Conservation (phyloP, 2,329 filamentous ascomycete species). For the Calonectria fujianensis region DNA sequence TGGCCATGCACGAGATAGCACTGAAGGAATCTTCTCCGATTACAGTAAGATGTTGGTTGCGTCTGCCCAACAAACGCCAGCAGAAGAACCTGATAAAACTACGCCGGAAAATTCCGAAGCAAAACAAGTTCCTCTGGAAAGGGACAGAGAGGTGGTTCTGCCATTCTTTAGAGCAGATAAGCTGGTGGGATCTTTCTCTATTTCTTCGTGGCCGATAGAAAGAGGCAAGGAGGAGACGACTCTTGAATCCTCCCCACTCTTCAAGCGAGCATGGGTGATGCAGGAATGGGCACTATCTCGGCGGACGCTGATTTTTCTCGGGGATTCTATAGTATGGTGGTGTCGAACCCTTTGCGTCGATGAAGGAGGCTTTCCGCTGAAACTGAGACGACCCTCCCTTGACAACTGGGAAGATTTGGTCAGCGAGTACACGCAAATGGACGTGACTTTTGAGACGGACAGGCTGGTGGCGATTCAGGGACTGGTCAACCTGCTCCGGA, state of each 20-base stretch:
- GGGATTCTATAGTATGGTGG: not conserved
- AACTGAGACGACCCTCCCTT: not conserved
- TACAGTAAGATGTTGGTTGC: not conserved
- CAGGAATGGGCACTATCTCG: conserved; percentile 5
- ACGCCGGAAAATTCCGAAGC: not conserved
- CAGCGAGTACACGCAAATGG: not conserved
- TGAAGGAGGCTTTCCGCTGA: not conserved
- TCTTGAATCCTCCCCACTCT: not conserved
- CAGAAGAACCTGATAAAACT: not conserved
- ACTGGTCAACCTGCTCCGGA: not conserved
- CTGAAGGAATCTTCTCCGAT: not conserved
- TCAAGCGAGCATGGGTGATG: conserved; percentile 17
- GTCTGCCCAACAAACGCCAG: not conserved
- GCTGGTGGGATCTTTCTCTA: not conserved
- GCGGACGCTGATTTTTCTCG: not conserved
- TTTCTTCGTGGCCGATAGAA: not conserved
- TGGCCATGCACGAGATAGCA: not conserved
- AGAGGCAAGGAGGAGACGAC: not conserved
- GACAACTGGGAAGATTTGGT: not conserved
- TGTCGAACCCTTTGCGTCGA: not conserved
- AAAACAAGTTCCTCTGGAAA: no score
- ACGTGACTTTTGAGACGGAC: conserved; percentile 1
- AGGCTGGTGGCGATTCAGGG: conserved; percentile 7
- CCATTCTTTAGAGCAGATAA: not conserved
- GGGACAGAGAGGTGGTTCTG: not conserved